A percentile compares a stretch with the other conserved stretches of the same genome.
Conservation (phyloP, 192 early-diverging fungal genomes). For the Bifiguratus adelaidae region DNA sequence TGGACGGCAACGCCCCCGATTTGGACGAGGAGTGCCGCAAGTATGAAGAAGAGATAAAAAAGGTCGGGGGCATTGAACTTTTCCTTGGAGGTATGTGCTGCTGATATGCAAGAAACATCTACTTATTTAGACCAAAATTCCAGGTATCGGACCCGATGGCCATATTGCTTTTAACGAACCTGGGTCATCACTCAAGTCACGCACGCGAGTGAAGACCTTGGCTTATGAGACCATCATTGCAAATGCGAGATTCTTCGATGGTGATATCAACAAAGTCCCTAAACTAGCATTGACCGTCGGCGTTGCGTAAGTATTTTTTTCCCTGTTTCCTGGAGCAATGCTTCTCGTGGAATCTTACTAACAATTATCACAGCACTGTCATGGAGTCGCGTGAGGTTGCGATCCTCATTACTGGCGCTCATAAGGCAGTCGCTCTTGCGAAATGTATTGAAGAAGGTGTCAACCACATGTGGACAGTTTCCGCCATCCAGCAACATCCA, state of each 20-base stretch:
- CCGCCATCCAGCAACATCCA: constrained; percentile 72
- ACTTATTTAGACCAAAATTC: too few relatives aligned
- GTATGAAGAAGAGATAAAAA: constrained; percentile 72
- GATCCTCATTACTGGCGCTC: constrained; percentile 78
- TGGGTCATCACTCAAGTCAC: constrained; percentile 66
- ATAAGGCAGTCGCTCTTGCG: constrained; percentile 42
- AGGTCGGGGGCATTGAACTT: constrained; percentile 77
- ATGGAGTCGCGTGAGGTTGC: constrained; percentile 82
- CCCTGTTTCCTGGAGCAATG: neutral
- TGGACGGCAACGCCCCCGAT: constrained; percentile 76
- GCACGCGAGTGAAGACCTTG: constrained; percentile 75
- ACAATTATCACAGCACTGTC: constrained; percentile 44
- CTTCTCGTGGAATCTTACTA: neutral
- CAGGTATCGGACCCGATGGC: constrained; percentile 85
- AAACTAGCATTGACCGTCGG: constrained; percentile 79
- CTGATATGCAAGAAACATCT: too few relatives aligned
- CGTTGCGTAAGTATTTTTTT: constrained; percentile 43
- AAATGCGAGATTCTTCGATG: constrained; percentile 78
- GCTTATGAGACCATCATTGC: constrained; percentile 83
- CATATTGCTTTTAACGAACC: constrained; percentile 90
- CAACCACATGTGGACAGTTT: constrained; percentile 88
- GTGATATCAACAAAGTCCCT: constrained; percentile 73
- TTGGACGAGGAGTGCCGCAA: constrained; percentile 69
- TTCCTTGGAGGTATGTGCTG: constrained; percentile 85
- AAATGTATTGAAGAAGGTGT: constrained; percentile 46